Evolutionary conservation across 177 flowering plant species (phyloP).

Genomic region (Vitis hybrid): DNA sequence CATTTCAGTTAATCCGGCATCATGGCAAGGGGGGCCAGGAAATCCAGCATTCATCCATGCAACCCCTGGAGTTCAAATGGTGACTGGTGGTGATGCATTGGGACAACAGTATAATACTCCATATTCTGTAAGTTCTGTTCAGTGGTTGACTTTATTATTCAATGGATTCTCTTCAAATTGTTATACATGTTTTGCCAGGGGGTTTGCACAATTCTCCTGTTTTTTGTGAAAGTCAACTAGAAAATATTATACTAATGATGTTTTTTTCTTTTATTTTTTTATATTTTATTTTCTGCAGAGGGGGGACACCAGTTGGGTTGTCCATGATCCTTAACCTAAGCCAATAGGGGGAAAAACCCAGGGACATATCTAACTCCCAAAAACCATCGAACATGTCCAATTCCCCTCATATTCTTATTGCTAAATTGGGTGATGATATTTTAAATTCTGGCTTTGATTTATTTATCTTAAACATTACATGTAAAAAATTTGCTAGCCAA

Average conservation of each 20-base stretch:
- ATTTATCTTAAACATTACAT: not conserved
- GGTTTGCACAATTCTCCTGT: not conserved
- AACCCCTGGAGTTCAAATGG: conserved; percentile 87
- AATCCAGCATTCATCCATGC: conserved; percentile 83
- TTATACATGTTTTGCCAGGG: not conserved
- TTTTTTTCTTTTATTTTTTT: no score
- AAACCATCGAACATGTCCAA: no score
- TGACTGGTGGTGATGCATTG: conserved; percentile 80
- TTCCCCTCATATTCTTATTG: no score
- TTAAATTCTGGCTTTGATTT: not conserved
- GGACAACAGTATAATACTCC: conserved; percentile 99
- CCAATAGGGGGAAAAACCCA: no score
- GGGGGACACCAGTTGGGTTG: no score
- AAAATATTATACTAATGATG: not conserved
- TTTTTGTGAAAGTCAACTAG: not conserved
- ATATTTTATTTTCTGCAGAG: no score
- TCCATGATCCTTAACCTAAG: no score
- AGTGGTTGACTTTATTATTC: not conserved
- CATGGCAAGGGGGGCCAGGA: conserved; percentile 72
- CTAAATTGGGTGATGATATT: no score
- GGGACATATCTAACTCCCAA: no score
- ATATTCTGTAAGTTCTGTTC: conserved; percentile 62
- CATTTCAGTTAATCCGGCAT: conserved; percentile 94
- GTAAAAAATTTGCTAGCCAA: not conserved
- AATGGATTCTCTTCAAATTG: not conserved